Evolutionary conservation across 371 early-diverging fungal species (phyloP).

Genomic region (Capniomyces stellatus): DNA sequence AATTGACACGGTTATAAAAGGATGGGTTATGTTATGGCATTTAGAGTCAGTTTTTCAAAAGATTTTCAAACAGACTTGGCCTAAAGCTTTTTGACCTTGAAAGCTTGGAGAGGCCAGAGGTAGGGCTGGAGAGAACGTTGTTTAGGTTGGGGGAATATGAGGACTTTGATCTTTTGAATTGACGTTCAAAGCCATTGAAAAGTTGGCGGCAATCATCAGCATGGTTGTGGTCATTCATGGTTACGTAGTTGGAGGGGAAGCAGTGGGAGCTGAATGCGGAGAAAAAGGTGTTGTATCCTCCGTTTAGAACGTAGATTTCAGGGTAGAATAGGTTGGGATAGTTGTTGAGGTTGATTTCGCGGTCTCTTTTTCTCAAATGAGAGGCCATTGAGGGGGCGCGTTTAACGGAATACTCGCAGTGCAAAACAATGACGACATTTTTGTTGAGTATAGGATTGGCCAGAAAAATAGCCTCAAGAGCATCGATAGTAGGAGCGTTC

Average conservation of each 20-base stretch:
- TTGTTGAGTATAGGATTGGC: slow-evolving; percentile 17
- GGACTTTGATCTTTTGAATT: slow-evolving; percentile 28
- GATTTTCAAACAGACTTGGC: too few relatives aligned
- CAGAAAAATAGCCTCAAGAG: slow-evolving; percentile 26
- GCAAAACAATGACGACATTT: slow-evolving; percentile 50
- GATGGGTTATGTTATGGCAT: too few relatives aligned
- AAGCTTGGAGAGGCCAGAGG: neutral
- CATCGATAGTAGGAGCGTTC: slow-evolving; percentile 38
- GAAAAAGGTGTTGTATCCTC: slow-evolving; percentile 71
- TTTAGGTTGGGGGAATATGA: neutral
- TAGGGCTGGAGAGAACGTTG: neutral
- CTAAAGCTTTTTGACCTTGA: neutral
- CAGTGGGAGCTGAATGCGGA: slow-evolving; percentile 28
- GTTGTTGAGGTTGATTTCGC: slow-evolving; percentile 36
- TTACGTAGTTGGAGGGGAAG: slow-evolving; percentile 44
- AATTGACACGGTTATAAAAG: too few relatives aligned
- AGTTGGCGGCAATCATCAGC: slow-evolving; percentile 21
- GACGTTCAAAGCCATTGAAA: slow-evolving; percentile 23
- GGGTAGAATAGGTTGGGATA: slow-evolving; percentile 72
- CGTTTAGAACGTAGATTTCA: slow-evolving; percentile 74
- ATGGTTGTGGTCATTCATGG: slow-evolving; percentile 35
- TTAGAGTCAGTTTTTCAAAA: too few relatives aligned
- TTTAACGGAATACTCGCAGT: slow-evolving; percentile 78
- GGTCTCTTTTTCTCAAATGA: slow-evolving; percentile 55
- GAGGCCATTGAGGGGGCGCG: slow-evolving; percentile 73